phyloP scores from a whole-genome alignment of 208 protist species.

The Phytomonas serpens region DNA sequence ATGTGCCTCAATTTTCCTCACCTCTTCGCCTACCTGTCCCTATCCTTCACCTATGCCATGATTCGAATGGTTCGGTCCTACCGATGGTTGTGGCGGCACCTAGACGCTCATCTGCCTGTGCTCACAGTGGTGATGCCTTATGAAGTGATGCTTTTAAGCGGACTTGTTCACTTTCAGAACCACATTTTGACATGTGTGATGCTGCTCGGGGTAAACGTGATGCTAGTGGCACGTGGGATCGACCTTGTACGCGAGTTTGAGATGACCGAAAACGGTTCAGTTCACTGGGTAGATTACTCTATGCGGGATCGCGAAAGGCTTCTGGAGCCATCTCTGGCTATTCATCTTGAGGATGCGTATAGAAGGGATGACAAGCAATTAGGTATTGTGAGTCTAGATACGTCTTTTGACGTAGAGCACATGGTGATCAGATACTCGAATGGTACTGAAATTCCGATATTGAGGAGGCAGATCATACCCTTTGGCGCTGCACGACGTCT shows the following conservation, averaged over 20 bases:
- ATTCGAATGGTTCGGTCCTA: slow-evolving; percentile 46
- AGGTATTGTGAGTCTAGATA: slow-evolving; percentile 52
- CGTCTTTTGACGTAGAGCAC: slow-evolving; percentile 45
- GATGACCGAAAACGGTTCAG: slow-evolving; percentile 46
- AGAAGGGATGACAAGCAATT: slow-evolving; percentile 30
- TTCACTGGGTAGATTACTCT: slow-evolving; percentile 45
- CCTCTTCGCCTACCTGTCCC: slow-evolving; percentile 40
- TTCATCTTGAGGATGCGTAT: slow-evolving; percentile 64
- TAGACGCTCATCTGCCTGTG: slow-evolving; percentile 37
- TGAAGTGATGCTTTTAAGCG: slow-evolving; percentile 40
- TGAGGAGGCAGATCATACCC: slow-evolving; percentile 33
- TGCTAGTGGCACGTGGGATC: slow-evolving; percentile 49
- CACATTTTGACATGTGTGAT: slow-evolving; percentile 36
- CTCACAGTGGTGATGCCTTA: slow-evolving; percentile 41
- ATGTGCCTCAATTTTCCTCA: slow-evolving; percentile 68
- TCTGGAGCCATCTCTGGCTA: slow-evolving; percentile 45
- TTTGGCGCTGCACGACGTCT: slow-evolving; percentile 38
- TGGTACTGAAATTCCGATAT: slow-evolving; percentile 16
- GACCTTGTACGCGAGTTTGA: slow-evolving; percentile 74
- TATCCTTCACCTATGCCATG: slow-evolving; percentile 35
- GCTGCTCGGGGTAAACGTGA: slow-evolving; percentile 35
- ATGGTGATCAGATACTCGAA: slow-evolving; percentile 45
- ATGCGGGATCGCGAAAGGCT: slow-evolving; percentile 12
- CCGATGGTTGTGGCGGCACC: slow-evolving; percentile 50
- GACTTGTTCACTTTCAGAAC: slow-evolving; percentile 51